Evolutionary conservation across 2,329 filamentous ascomycete genomes (phyloP).

Genomic region (Huntiella savannae): DNA sequence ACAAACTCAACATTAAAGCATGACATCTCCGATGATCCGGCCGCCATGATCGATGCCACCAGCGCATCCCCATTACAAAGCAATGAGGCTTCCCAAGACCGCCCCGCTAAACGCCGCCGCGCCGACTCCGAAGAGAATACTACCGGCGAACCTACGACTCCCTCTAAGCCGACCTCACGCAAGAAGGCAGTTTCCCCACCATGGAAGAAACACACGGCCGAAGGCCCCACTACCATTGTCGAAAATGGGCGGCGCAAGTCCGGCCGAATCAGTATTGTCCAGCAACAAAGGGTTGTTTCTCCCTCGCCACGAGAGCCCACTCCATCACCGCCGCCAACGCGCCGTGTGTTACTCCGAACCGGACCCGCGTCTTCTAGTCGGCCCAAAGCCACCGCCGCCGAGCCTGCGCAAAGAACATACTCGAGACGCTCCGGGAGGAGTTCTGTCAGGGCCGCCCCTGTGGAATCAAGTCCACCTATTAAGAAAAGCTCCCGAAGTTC

Average conservation of each 20-base stretch:
- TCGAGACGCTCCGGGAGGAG: not conserved
- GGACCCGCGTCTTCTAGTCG: not conserved
- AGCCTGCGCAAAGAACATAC: not conserved
- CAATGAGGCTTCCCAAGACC: conserved; percentile 20
- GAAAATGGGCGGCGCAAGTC: conserved; percentile 53
- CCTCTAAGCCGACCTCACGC: conserved; percentile 14
- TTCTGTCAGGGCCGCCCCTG: not conserved
- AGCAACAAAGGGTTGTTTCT: conserved; percentile 1
- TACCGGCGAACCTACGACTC: not conserved
- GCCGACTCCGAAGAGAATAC: conserved; percentile 20
- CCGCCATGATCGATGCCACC: not conserved
- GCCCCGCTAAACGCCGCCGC: conserved; percentile 47
- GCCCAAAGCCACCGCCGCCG: not conserved
- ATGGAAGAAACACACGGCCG: conserved; percentile 72
- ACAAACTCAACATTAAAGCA: conserved; percentile 14
- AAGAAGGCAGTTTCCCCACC: conserved; percentile 54
- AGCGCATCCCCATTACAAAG: not conserved
- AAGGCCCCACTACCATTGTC: conserved; percentile 73
- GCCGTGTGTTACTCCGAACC: not conserved
- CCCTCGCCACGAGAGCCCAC: not conserved
- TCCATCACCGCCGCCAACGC: not conserved
- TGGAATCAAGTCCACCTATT: not conserved
- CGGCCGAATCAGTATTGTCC: conserved; percentile 38
- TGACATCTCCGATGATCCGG: not conserved
- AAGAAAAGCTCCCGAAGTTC: conserved; percentile 3